These are phyloP conservation scores for Torulaspora quercuum DNA, from an alignment of 805 yeast genomes.

Conservation along the genomic window DNA sequence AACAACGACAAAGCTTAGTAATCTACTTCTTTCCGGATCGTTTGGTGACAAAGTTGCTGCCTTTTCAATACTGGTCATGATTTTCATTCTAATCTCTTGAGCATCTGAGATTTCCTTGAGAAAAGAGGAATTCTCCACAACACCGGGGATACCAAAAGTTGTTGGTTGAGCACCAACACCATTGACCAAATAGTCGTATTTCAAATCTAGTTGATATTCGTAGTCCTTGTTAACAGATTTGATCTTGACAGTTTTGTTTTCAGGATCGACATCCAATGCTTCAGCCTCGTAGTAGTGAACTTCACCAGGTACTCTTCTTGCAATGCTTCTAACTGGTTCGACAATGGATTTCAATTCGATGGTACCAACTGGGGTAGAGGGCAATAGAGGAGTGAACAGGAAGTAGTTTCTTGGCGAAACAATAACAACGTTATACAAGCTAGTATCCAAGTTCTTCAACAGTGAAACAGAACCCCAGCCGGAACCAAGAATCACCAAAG, in stretches of 20 bases:
- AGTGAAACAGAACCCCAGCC: constrained; percentile 95
- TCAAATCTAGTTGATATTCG: constrained; percentile 45
- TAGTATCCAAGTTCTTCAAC: constrained; percentile 78
- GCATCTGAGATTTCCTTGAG: constrained; percentile 90
- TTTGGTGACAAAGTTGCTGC: constrained; percentile 72
- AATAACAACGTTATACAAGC: constrained; percentile 81
- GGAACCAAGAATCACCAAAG: constrained; percentile 69
- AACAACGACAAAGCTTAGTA: constrained; percentile 84
- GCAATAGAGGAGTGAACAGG: constrained; percentile 91
- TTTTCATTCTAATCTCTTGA: constrained; percentile 71
- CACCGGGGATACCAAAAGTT: constrained; percentile 94
- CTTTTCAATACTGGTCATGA: constrained; percentile 85
- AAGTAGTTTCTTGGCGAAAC: constrained; percentile 95
- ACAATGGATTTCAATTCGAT: constrained; percentile 85
- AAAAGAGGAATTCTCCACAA: constrained; percentile 80
- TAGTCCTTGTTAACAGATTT: constrained; percentile 51
- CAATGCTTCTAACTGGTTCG: constrained; percentile 86
- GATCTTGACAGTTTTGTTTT: constrained; percentile 58
- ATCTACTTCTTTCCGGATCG: constrained; percentile 76
- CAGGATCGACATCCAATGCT: constrained; percentile 78
- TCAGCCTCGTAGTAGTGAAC: constrained; percentile 86
- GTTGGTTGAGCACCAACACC: constrained; percentile 96
- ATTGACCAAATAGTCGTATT: constrained; percentile 79
- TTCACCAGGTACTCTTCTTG: constrained; percentile 74
- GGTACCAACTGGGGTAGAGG: constrained; percentile 93